Conservation (phyloP, 148 eudicot species). For the Fagopyrum tataricum region DNA sequence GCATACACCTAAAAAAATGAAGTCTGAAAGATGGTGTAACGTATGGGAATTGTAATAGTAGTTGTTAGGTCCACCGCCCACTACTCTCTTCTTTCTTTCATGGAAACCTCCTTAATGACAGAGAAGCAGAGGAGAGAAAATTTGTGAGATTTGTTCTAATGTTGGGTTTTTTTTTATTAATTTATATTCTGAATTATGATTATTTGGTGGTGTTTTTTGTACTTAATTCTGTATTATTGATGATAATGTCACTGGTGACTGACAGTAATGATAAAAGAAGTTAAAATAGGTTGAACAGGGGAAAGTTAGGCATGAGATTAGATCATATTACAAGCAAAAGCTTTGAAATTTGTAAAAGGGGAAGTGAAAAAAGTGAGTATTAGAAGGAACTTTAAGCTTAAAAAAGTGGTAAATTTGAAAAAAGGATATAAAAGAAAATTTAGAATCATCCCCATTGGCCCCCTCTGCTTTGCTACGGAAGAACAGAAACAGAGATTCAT, state of each 20-base stretch:
- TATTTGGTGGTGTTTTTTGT: background rate
- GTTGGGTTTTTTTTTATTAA: background rate
- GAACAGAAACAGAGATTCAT: background rate
- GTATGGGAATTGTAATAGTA: slow-evolving; percentile 11
- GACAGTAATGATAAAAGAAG: background rate
- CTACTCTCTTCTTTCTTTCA: background rate
- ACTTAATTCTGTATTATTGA: no score
- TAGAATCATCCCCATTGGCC: background rate
- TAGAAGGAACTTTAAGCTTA: slow-evolving; percentile 1
- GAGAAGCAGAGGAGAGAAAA: background rate
- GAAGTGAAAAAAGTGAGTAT: background rate
- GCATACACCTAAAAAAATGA: background rate
- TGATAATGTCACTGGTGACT: background rate
- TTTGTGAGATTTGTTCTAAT: background rate
- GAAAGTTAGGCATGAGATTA: background rate
- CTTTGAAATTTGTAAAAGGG: background rate
- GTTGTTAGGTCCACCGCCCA: slow-evolving; percentile 8
- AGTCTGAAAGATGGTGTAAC: background rate
- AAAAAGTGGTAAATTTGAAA: slow-evolving; percentile 4
- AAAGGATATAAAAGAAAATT: background rate
- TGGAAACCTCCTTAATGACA: background rate
- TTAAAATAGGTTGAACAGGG: background rate
- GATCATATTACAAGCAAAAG: background rate
- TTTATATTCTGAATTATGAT: background rate
- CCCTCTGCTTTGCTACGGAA: background rate